Evolutionary conservation across 2,329 filamentous ascomycete species (phyloP).

Genomic region (Fonsecaea monophora): DNA sequence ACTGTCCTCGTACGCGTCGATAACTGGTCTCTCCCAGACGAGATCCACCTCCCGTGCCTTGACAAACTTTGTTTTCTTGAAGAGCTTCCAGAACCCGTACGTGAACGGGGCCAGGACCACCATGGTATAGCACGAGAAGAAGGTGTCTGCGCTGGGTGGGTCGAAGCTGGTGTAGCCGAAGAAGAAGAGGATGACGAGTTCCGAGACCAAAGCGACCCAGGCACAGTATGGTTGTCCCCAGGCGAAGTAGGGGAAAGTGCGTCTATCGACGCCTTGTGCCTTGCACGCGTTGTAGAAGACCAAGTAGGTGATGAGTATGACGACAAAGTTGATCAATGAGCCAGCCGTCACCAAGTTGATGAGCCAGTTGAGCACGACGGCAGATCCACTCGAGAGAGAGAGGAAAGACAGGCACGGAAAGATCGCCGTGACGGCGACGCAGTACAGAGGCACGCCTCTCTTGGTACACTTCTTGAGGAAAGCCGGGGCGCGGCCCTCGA

Average conservation of each 20-base stretch:
- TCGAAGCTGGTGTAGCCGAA: slow-evolving; percentile 74
- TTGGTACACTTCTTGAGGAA: slow-evolving; percentile 32
- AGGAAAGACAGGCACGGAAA: neutral
- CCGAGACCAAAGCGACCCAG: slow-evolving; percentile 53
- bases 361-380: slow-evolving; percentile 67
- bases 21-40: slow-evolving; percentile 65
- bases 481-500: slow-evolving; percentile 61
- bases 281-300: slow-evolving; percentile 62
- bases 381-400: slow-evolving; percentile 53
- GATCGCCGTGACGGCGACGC: neutral
- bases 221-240: slow-evolving; percentile 72
- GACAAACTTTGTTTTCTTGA: slow-evolving; percentile 60
- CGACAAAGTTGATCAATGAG: slow-evolving; percentile 64
- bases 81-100: slow-evolving; percentile 71
- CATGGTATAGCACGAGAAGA: slow-evolving; percentile 73
- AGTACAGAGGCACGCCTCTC: neutral
- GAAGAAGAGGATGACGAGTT: slow-evolving; percentile 52
- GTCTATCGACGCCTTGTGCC: slow-evolving; percentile 61
- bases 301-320: slow-evolving; percentile 61
- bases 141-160: slow-evolving; percentile 65
- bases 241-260: slow-evolving; percentile 64
- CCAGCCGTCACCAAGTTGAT: slow-evolving; percentile 70
- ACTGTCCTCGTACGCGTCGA: slow-evolving; percentile 65
- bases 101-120: slow-evolving; percentile 69
- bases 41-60: slow-evolving; percentile 54